Percentiles rank a stretch among this genome's conserved stretches.
phyloP scores from a whole-genome alignment of 2,329 filamentous ascomycete genomes.

The Microdochium paspali region DNA sequence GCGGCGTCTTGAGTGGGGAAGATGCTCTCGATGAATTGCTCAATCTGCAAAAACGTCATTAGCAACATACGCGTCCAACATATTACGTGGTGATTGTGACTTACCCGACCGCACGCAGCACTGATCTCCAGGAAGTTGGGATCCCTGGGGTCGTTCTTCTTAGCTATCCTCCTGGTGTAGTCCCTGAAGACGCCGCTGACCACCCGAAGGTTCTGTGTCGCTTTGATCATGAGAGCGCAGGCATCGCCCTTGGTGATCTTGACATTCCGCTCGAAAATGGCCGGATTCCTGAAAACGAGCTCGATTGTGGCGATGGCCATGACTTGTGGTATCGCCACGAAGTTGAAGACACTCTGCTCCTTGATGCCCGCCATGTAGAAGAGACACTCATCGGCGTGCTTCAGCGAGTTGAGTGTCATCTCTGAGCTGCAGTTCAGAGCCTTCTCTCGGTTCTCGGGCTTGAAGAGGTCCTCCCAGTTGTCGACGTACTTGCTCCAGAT shows the following conservation, averaged over 20 bases:
- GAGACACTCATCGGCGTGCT: constrained; percentile 84
- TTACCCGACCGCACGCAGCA: constrained; percentile 75
- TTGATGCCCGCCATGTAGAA: constrained; percentile 93
- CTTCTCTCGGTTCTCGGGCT: constrained; percentile 64
- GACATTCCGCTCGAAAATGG: constrained; percentile 76
- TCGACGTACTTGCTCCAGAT: constrained; percentile 95
- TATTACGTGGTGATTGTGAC: constrained; percentile 2
- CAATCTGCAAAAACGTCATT: constrained; percentile 47
- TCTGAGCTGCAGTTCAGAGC: constrained; percentile 83
- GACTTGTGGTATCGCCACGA: constrained; percentile 88
- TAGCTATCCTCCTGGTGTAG: constrained; percentile 74
- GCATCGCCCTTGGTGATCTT: constrained; percentile 96
- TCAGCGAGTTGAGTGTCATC: constrained; percentile 86
- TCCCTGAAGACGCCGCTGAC: constrained; percentile 74
- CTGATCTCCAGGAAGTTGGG: constrained; percentile 91
- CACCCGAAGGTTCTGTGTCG: constrained; percentile 77
- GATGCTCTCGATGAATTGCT: constrained; percentile 90
- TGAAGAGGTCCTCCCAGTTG: constrained; percentile 82
- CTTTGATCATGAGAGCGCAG: constrained; percentile 84
- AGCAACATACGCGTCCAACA: neutral
- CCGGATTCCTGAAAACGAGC: constrained; percentile 82
- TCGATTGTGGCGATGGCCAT: constrained; percentile 98
- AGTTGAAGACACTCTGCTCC: constrained; percentile 98
- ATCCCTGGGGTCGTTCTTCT: constrained; percentile 89
- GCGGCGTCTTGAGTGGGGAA: constrained; percentile 78